A percentile compares a stretch with the other conserved stretches of the same genome.
These are phyloP conservation scores for Stenocarpella maydis DNA, from an alignment of 2,329 filamentous ascomycete genomes.

Conservation along the genomic window DNA sequence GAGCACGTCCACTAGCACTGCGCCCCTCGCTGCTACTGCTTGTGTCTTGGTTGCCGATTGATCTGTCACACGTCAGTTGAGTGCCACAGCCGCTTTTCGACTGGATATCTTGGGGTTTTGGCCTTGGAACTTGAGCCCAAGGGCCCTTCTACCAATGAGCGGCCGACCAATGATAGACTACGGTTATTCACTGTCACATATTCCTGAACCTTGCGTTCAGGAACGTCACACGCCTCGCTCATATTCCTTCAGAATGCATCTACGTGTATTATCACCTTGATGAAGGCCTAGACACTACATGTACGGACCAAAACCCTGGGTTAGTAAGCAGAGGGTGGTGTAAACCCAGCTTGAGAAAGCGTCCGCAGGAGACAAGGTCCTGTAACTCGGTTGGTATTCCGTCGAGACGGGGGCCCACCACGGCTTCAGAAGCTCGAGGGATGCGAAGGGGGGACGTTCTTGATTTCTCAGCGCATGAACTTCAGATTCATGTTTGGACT, in stretches of 20 bases:
- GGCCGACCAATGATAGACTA: no score
- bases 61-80: background rate
- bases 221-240: no score
- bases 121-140: background rate
- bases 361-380: background rate
- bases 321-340: background rate
- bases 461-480: background rate
- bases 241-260: no score
- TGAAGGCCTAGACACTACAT: no score
- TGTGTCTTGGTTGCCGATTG: no score
- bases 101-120: background rate
- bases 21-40: no score
- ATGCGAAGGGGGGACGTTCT: background rate
- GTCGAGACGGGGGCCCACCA: background rate
- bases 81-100: background rate
- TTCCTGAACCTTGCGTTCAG: no score
- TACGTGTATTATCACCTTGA: no score
- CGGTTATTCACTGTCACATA: no score
- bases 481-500: background rate
- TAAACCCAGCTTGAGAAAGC: background rate
- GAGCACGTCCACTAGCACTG: no score
- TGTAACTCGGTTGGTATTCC: background rate
- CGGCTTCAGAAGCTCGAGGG: no score
- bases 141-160: no score
- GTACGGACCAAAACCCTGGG: background rate